Evolutionary conservation across 306 rosid species (phyloP), one percentile per base, ranked within the genome.

Genomic region (Trifolium repens): DNA sequence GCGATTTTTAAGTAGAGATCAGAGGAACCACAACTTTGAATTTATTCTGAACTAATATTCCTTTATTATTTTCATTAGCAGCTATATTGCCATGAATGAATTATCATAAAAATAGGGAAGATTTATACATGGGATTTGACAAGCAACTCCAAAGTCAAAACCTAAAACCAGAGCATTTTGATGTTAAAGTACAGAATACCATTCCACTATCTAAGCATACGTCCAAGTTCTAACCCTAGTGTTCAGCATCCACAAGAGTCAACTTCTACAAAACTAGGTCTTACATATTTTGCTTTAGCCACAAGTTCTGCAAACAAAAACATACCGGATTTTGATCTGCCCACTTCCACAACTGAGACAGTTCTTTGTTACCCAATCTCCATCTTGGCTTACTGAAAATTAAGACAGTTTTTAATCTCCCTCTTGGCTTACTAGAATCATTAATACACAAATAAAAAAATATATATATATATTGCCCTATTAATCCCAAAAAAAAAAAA

Each of bases 331-430:
- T 94, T 86, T 94, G 98, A 85, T 94, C 98, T 32, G 98, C 91
- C 97, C 97, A 94, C 82, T 91, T 94, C 98, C 98, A 94, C 77
- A 94, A 79, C 76, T 91, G 98, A 79, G 98, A 90, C 75, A 94
- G 88, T 79, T 94, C 98, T 88, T 87, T 94, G 85, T 94, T 94
- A 63, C 98, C 97, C 84, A 94, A 57, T 84, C 98, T 90, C 97
- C 97, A 94, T 80, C 91, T 90, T 46, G 92, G 97, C 87, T 81
- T 88, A 55, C 98, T 89, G 94, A 68, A 80, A 79, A 75, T 26
- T 61, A 32, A 73, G 60, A 63, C 35, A 32, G 35, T 4, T 32
- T 32, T 32, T 32, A 94, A 57, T 84, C 98, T 90, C 97, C 97
- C 91, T 79, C 91, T 90, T 46, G 92, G 97, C 87, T 81, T 88